Percentiles rank a stretch among this genome's conserved stretches.
These are phyloP conservation scores for Neurospora sp. DNA, from an alignment of 495 filamentous ascomycete species.

Conservation along the genomic window DNA sequence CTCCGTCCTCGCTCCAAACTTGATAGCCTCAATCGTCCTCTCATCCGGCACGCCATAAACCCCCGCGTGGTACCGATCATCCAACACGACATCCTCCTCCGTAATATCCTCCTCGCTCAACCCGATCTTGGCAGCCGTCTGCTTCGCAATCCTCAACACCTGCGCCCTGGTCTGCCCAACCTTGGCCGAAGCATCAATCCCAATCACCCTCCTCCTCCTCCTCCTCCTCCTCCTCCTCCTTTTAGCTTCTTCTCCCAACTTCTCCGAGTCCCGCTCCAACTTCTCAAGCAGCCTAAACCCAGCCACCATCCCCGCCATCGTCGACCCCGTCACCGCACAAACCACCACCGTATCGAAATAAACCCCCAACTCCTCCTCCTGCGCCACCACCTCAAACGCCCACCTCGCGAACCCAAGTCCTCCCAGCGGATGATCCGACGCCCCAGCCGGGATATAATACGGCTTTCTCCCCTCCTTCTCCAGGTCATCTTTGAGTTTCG, in stretches of 20 bases:
- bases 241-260: conserved; percentile 12
- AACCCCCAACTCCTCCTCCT: conserved; percentile 44
- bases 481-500: conserved; percentile 36
- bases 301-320: conserved; percentile 52
- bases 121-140: conserved; percentile 48
- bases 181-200: conserved; percentile 54
- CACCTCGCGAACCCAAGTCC: conserved; percentile 55
- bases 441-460: conserved; percentile 57
- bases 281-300: conserved; percentile 50
- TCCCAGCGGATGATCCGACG: conserved; percentile 54
- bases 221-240: conserved; percentile 15
- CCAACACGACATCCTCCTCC: conserved; percentile 45
- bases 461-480: conserved; percentile 37
- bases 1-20: conserved; percentile 50
- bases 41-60: conserved; percentile 49
- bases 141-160: conserved; percentile 49
- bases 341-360: conserved; percentile 54
- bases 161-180: conserved; percentile 43
- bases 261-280: not conserved
- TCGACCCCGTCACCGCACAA: conserved; percentile 53
- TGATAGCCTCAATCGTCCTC: conserved; percentile 49
- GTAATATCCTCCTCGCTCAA: conserved; percentile 42
- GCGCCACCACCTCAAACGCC: conserved; percentile 49
- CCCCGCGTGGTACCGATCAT: conserved; percentile 52
- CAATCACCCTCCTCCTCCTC: conserved; percentile 39